A percentile compares a stretch with the other conserved stretches of the same genome.
Conservation (phyloP, 2,329 filamentous ascomycete species). For the Verticillium nonalfalfae region DNA sequence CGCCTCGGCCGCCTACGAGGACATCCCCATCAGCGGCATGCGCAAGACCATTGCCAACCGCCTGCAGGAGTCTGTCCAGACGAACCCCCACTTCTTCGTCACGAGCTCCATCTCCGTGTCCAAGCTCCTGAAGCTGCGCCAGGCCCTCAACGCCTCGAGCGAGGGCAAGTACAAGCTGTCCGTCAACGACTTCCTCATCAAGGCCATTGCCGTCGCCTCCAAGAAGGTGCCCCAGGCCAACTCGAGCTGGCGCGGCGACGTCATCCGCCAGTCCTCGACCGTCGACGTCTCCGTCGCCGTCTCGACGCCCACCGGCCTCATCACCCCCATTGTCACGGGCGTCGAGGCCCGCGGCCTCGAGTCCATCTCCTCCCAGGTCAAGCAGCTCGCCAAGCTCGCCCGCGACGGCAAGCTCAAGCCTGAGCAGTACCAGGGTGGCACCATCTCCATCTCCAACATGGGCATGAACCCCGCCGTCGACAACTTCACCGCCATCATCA, state of each 20-base stretch:
- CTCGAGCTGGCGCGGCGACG: constrained; percentile 85
- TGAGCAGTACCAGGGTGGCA: constrained; percentile 98
- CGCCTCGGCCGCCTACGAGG: constrained; percentile 67
- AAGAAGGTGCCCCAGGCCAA: constrained; percentile 95
- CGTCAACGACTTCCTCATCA: constrained; percentile 99
- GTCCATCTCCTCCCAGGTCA: constrained; percentile 82
- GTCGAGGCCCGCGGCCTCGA: constrained; percentile 83
- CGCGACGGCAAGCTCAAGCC: constrained; percentile 98
- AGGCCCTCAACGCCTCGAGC: constrained; percentile 81
- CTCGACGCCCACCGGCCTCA: constrained; percentile 85
- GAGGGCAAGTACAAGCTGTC: constrained; percentile 98
- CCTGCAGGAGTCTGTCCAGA: constrained; percentile 74
- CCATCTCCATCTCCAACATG: constrained; percentile 99
- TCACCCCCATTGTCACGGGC: constrained; percentile 93
- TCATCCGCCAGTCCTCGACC: constrained; percentile 87
- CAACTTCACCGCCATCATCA: constrained; percentile 97
- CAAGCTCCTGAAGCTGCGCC: constrained; percentile 94
- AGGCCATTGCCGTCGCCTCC: constrained; percentile 82
- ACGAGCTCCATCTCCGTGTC: constrained; percentile 82
- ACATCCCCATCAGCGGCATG: constrained; percentile 83
- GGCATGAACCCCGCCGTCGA: constrained; percentile 98
- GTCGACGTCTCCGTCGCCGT: constrained; percentile 96
- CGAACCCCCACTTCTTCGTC: constrained; percentile 99
- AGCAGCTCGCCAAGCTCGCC: constrained; percentile 94
- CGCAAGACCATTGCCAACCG: constrained; percentile 95